Base-by-base conservation (phyloP, 202 grass and related monocot species). In the Cymbopogon flexuosus region DNA sequence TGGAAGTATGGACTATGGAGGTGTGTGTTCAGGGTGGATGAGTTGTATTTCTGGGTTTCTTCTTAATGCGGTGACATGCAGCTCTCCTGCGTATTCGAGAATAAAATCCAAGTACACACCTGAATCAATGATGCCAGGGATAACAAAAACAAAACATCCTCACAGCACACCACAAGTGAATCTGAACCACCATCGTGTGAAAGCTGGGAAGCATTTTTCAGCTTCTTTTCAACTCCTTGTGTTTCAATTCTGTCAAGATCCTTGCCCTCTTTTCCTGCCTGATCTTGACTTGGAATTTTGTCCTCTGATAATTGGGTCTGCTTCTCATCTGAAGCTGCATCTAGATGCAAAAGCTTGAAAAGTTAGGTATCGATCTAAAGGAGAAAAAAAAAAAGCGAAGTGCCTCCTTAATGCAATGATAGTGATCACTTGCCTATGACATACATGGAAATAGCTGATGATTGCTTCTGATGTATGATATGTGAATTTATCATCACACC, bases 371-470 rank as follows among this genome's bases (percentile, higher is more conserved):
- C 37, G 76, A 79, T 74, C 23, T 54, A 83, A 65, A 56, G 46
- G 34, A 64, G 35, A 47, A 33, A 83, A 11, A 84, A 84, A 16
- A 83, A 11, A 84, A 81, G 11, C 30, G 36, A 35, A 71, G 2
- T 11, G 1, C 22, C 34, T 39, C 21, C 45, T 84, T 41, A 79
- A 75, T 65, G 47, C 39, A 69, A 27, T 70, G 45, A 80, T 24
- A 78, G 70, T 57, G 78, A 89, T 70, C 77, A 97, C 92, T 92
- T 97, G 83, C 94, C 94, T 93, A 94, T 82, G 79, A 92, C 88
- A 97, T 93, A 90, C 84, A 94, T 84, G 40, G 90, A 89, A 93
- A 93, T 75, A 62, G 82, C 84, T 84, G 76, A 75, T 23, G 74
- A 63, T 66, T 91, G 85, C 59, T 90, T 97, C 81, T 85, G 84